phyloP scores from a whole-genome alignment of 2,329 filamentous ascomycete genomes.

The Botrytis fabae region DNA sequence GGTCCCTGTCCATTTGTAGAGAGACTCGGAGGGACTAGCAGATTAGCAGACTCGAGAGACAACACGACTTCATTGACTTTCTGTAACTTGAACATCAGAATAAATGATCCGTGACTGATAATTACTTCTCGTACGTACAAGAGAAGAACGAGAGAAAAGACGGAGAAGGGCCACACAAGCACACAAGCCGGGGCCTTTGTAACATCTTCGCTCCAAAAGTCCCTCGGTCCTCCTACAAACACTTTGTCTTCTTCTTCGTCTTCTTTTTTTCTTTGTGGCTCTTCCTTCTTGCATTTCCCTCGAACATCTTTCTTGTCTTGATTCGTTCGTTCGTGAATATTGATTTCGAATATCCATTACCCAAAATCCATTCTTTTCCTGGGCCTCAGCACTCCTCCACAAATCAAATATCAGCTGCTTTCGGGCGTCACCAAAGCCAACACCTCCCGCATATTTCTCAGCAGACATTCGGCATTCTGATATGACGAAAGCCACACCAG shows the following conservation, averaged over 20 bases:
- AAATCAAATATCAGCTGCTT: conserved; percentile 10
- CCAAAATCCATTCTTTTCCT: neutral
- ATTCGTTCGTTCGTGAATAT: neutral
- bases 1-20: neutral
- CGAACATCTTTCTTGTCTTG: neutral
- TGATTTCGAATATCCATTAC: neutral
- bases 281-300: neutral
- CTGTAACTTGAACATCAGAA: neutral
- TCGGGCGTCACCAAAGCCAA: neutral
- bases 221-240: neutral
- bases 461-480: neutral
- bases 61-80: neutral
- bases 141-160: neutral
- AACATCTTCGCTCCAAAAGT: conserved; percentile 1
- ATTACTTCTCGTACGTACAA: neutral
- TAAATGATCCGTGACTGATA: neutral
- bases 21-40: neutral
- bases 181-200: neutral
- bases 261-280: neutral
- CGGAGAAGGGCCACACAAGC: neutral
- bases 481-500: neutral
- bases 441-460: conserved; percentile 1
- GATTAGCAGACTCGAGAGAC: neutral
- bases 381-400: conserved; percentile 1
- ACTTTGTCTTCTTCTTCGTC: neutral